A percentile compares a stretch with the other conserved stretches of the same genome.
These are phyloP conservation scores for Saccharata proteae DNA, from an alignment of 2,329 filamentous ascomycete genomes.

Conservation along the genomic window DNA sequence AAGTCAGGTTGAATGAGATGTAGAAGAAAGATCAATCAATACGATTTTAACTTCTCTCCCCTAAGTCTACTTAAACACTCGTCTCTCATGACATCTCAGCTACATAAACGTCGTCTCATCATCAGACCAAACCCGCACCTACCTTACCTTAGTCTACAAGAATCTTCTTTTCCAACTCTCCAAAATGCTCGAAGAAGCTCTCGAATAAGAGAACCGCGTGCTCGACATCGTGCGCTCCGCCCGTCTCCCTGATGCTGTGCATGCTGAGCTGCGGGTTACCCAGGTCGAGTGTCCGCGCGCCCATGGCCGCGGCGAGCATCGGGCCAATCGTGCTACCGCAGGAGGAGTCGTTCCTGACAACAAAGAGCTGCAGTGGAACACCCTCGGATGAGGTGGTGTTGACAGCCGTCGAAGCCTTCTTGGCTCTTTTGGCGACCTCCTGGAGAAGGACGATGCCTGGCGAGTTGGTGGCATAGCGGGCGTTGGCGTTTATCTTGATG, in stretches of 20 bases:
- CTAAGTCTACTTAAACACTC: no score
- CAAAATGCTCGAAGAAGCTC: slow-evolving; percentile 76
- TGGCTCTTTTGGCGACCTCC: slow-evolving; percentile 59
- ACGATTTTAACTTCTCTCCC: no score
- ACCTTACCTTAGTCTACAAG: slow-evolving; percentile 52
- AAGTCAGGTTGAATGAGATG: no score
- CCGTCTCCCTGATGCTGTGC: slow-evolving; percentile 93
- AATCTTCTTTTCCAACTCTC: slow-evolving; percentile 70
- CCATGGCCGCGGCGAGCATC: slow-evolving; percentile 82
- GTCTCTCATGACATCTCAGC: slow-evolving; percentile 2
- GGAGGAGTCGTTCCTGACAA: slow-evolving; percentile 87
- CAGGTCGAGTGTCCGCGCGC: slow-evolving; percentile 78
- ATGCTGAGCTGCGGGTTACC: slow-evolving; percentile 92
- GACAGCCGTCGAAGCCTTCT: slow-evolving; percentile 27
- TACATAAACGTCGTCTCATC: slow-evolving; percentile 1
- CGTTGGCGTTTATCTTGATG: slow-evolving; percentile 97
- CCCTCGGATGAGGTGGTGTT: slow-evolving; percentile 42
- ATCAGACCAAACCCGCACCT: no score
- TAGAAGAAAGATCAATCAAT: no score
- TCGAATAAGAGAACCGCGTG: slow-evolving; percentile 78
- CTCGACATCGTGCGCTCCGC: slow-evolving; percentile 76
- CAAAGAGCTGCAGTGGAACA: slow-evolving; percentile 88
- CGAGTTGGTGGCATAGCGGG: slow-evolving; percentile 90
- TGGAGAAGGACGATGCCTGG: slow-evolving; percentile 88
- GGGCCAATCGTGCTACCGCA: slow-evolving; percentile 96